These are phyloP conservation scores for Mortierella alpina DNA, from an alignment of 192 early-diverging fungal species.

Conservation along the genomic window DNA sequence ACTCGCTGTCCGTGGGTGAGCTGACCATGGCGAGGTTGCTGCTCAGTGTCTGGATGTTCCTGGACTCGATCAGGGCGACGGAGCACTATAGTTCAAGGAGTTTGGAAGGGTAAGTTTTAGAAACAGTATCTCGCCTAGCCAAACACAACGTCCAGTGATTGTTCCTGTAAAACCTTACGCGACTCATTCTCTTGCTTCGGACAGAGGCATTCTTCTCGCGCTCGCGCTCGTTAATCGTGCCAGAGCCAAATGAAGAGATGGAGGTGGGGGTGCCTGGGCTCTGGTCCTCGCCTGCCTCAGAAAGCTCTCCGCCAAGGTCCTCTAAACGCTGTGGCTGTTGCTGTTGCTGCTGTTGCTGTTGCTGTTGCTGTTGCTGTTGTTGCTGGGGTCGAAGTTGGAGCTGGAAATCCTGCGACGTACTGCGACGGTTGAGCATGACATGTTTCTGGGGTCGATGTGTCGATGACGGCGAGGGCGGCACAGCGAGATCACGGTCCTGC, in stretches of 20 bases:
- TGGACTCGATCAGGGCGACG: constrained; percentile 39
- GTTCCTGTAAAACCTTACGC: constrained; percentile 18
- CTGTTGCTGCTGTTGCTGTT: constrained; percentile 39
- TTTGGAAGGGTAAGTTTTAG: background rate
- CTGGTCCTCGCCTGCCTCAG: constrained; percentile 42
- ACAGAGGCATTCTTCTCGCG: constrained; percentile 14
- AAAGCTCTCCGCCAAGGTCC: constrained; percentile 34
- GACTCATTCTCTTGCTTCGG: constrained; percentile 22
- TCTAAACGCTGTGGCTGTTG: constrained; percentile 45
- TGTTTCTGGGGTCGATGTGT: constrained; percentile 29
- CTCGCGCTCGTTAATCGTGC: constrained; percentile 26
- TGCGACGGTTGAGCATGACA: constrained; percentile 45
- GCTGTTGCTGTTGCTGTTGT: constrained; percentile 44
- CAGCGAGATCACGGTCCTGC: constrained; percentile 16
- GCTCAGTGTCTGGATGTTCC: constrained; percentile 40
- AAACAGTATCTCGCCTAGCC: background rate
- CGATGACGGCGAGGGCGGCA: constrained; percentile 42
- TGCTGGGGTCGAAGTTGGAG: constrained; percentile 9
- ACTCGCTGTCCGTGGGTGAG: constrained; percentile 48
- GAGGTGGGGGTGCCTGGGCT: constrained; percentile 41
- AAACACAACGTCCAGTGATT: too few species aligned
- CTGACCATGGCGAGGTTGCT: constrained; percentile 51
- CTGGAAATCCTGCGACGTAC: constrained; percentile 43
- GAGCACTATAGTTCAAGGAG: constrained; percentile 12
- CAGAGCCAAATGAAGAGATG: constrained; percentile 38